These are phyloP conservation scores for Cystobasidiopsis lactophilus DNA, from an alignment of 768 basidiomycete species.

Conservation along the genomic window DNA sequence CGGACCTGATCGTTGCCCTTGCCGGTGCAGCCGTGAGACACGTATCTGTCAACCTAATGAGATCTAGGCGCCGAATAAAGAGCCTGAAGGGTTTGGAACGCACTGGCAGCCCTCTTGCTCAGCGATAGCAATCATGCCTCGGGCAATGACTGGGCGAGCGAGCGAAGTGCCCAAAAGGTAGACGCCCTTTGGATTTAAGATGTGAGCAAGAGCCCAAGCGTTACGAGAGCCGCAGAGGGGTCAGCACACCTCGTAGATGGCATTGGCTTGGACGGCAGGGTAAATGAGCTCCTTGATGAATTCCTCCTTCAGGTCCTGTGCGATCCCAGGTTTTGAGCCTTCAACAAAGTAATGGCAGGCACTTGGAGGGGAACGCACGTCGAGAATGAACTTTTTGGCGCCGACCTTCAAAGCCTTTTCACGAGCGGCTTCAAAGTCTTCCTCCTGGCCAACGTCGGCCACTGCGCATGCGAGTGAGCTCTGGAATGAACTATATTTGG, in stretches of 20 bases:
- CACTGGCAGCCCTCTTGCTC: slow-evolving; percentile 86
- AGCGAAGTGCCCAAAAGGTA: slow-evolving; percentile 95
- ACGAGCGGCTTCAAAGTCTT: slow-evolving; percentile 86
- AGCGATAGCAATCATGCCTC: slow-evolving; percentile 90
- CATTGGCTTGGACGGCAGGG: slow-evolving; percentile 93
- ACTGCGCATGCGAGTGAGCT: slow-evolving; percentile 21
- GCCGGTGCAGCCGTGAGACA: slow-evolving; percentile 95
- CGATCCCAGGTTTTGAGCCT: background rate
- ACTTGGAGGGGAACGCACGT: slow-evolving; percentile 30
- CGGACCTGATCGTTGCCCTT: slow-evolving; percentile 99
- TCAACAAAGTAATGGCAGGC: background rate
- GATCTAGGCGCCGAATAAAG: background rate
- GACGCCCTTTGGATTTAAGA: slow-evolving; percentile 40
- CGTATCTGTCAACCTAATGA: slow-evolving; percentile 37
- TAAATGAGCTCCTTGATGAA: slow-evolving; percentile 93
- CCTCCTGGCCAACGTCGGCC: slow-evolving; percentile 50
- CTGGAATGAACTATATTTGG: background rate
- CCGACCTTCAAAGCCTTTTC: slow-evolving; percentile 74
- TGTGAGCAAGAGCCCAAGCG: background rate
- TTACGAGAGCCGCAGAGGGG: background rate
- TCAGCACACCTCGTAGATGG: slow-evolving; percentile 70
- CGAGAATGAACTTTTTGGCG: slow-evolving; percentile 86
- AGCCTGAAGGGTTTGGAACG: slow-evolving; percentile 29
- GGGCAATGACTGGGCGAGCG: slow-evolving; percentile 93
- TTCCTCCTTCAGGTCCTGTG: slow-evolving; percentile 74